These are phyloP conservation scores for Podaxis carcinomalis DNA, from an alignment of 768 basidiomycete species.

Conservation along the genomic window DNA sequence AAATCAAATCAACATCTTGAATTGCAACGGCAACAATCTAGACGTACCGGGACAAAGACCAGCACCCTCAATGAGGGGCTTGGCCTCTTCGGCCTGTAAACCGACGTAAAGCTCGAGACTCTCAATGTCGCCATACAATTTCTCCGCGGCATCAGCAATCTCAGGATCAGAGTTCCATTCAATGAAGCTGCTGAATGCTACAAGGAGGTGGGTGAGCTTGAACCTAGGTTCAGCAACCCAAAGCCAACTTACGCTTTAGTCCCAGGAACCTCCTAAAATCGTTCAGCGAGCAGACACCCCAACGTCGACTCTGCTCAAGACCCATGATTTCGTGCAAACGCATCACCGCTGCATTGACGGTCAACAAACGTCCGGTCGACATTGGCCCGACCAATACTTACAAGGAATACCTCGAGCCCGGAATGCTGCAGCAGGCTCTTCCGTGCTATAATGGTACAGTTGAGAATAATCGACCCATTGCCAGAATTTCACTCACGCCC, in stretches of 20 bases:
- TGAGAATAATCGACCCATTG: neutral
- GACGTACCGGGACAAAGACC: slow-evolving; percentile 75
- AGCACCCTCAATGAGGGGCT: slow-evolving; percentile 71
- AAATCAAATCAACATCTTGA: neutral
- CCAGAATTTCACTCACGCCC: slow-evolving; percentile 46
- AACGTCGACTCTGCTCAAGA: slow-evolving; percentile 68
- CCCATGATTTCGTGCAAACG: slow-evolving; percentile 81
- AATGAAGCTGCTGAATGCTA: slow-evolving; percentile 65
- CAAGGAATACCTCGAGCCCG: slow-evolving; percentile 72
- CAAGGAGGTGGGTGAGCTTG: neutral
- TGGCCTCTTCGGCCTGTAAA: slow-evolving; percentile 74
- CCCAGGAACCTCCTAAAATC: slow-evolving; percentile 83
- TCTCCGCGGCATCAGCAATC: slow-evolving; percentile 69
- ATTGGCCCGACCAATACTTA: slow-evolving; percentile 13
- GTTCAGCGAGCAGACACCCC: slow-evolving; percentile 83
- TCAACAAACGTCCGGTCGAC: neutral
- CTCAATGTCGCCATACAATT: slow-evolving; percentile 72
- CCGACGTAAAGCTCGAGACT: slow-evolving; percentile 80
- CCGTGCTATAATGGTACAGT: slow-evolving; percentile 42
- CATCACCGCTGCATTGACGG: slow-evolving; percentile 44
- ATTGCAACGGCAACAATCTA: neutral
- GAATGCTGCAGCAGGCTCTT: slow-evolving; percentile 69
- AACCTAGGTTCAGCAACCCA: neutral
- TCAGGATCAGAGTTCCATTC: slow-evolving; percentile 80
- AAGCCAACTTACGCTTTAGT: slow-evolving; percentile 52